Evolutionary conservation across 768 basidiomycete species (phyloP), one percentile per base, ranked within the genome.

Genomic region (Tulasnella calospora): DNA sequence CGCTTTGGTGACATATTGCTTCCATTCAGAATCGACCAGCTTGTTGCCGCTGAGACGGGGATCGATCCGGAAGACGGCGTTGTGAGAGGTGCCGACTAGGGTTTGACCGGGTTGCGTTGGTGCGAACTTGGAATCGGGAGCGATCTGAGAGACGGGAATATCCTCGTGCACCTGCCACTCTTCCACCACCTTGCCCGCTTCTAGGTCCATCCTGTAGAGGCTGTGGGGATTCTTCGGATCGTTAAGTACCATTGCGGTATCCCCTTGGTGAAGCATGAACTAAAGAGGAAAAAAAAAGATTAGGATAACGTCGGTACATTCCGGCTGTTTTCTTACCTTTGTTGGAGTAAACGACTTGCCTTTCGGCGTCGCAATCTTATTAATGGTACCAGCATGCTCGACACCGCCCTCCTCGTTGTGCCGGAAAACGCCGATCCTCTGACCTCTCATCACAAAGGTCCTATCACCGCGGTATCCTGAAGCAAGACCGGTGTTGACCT

Each of bases 131-230:
- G 89, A 91, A 81, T 95, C 91, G 6, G 98, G 96, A 1, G 96
- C 90, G 83, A 99, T 93, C 82, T 97, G 92, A 84, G 92, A 89
- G 80, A 99, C 94, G 21, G 88, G 86, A 80, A 99, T 87, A 82
- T 92, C 88, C 46, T 98, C 95, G 83, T 96, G 92, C n/a, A 99
- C 91, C 83, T 95, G 97, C 96, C 95, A 98, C 84, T 99, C 98
- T 83, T 99, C 98, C 30, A 99, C 95, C 38, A 99, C 91, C 85
- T 98, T 97, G 61, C 95, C 98, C 84, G 97, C 85, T 38, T 40
- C 93, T 80, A 99, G 89, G 85, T 99, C 98, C 89, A 99, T 90
- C 80, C 88, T 90, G 85, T 90, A 98, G 61, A 99, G 86, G 0
- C 95, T 91, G 82, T 94, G 90, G 3, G 92, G 91, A 51, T 95